phyloP scores from a whole-genome alignment of 2,329 filamentous ascomycete species.

The Pyrenophora seminiperda region DNA sequence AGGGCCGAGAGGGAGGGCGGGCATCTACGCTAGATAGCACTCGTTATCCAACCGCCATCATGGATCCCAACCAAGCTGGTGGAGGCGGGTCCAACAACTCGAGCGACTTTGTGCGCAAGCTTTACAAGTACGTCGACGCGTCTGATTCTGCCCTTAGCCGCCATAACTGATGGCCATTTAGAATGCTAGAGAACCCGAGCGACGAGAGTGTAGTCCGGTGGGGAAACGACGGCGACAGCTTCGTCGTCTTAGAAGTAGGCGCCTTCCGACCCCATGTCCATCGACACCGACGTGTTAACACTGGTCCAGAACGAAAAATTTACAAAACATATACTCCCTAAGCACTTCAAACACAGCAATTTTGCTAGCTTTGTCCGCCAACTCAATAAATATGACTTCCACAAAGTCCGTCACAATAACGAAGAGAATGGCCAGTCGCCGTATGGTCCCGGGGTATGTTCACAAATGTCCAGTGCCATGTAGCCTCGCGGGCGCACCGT shows the following conservation, averaged over 20 bases:
- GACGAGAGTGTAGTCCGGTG: slow-evolving; percentile 93
- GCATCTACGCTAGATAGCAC: not conserved
- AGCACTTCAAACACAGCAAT: slow-evolving; percentile 99
- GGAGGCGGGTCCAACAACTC: slow-evolving; percentile 72
- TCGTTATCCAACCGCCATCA: slow-evolving; percentile 21
- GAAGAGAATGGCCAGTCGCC: slow-evolving; percentile 82
- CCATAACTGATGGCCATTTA: slow-evolving; percentile 50
- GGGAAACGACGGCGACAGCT: slow-evolving; percentile 93
- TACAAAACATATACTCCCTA: slow-evolving; percentile 93
- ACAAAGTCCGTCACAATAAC: slow-evolving; percentile 92
- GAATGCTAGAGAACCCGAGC: slow-evolving; percentile 94
- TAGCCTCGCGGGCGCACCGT: not conserved
- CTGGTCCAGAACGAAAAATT: slow-evolving; percentile 87
- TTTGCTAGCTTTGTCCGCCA: slow-evolving; percentile 97
- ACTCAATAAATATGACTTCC: slow-evolving; percentile 97
- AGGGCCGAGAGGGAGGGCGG: slow-evolving; percentile 1
- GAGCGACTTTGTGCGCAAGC: slow-evolving; percentile 96
- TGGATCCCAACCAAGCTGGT: slow-evolving; percentile 41
- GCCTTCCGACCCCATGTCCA: slow-evolving; percentile 5
- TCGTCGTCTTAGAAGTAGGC: slow-evolving; percentile 91
- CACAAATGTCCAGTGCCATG: not conserved
- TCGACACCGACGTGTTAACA: slow-evolving; percentile 18
- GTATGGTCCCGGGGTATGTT: slow-evolving; percentile 74
- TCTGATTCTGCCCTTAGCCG: not conserved
- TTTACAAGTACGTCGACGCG: slow-evolving; percentile 79